These are phyloP conservation scores for Dioszegia crocea DNA, from an alignment of 768 basidiomycete species.

Conservation along the genomic window DNA sequence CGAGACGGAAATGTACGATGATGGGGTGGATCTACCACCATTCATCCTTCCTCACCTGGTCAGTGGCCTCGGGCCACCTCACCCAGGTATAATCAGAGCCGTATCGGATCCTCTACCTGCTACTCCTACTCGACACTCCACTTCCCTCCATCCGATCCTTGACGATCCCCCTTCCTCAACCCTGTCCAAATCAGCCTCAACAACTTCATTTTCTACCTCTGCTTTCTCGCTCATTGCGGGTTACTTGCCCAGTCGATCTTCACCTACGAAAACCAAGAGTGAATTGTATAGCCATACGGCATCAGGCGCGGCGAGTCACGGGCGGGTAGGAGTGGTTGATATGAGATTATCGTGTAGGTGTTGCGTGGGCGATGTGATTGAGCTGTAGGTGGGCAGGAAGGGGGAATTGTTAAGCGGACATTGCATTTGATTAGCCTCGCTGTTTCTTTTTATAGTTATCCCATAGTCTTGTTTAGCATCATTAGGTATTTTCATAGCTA, in stretches of 20 bases:
- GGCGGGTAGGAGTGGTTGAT: slow-evolving; percentile 9
- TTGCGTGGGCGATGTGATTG: slow-evolving; percentile 28
- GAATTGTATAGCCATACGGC: not conserved
- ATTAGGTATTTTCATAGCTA: no score
- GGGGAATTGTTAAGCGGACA: not conserved
- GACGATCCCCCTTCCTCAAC: not conserved
- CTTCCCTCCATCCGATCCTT: not conserved
- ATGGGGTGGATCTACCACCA: slow-evolving; percentile 24
- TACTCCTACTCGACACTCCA: no score
- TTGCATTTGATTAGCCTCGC: not conserved
- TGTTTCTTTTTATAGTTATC: not conserved
- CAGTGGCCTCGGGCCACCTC: not conserved
- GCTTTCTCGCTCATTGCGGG: slow-evolving; percentile 14
- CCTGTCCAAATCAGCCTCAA: slow-evolving; percentile 4
- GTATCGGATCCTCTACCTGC: slow-evolving; percentile 20
- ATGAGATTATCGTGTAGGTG: slow-evolving; percentile 20
- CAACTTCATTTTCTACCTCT: not conserved
- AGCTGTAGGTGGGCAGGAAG: slow-evolving; percentile 4
- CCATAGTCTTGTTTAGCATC: not conserved
- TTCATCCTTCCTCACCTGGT: slow-evolving; percentile 1
- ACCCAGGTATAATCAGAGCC: slow-evolving; percentile 2
- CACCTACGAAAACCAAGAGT: slow-evolving; percentile 1
- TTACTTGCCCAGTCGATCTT: slow-evolving; percentile 10
- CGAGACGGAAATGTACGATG: slow-evolving; percentile 4
- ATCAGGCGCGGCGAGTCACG: not conserved